Evolutionary conservation across 176 grass and related monocot species (phyloP).

Genomic region (Oryza coarctata): DNA sequence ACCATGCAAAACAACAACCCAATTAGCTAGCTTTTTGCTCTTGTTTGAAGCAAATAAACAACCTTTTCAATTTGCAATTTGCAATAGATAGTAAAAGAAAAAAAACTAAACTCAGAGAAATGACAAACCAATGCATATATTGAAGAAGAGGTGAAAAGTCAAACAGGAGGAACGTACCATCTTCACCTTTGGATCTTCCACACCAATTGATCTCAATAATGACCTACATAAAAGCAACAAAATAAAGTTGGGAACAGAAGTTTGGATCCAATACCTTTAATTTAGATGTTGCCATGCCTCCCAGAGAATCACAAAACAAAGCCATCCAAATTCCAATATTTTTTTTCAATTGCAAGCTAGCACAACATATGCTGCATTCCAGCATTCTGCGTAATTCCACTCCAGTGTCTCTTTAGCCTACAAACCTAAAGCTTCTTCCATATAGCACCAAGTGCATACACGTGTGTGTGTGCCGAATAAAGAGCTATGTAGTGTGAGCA

Average conservation of each 20-base stretch:
- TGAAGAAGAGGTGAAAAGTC: conserved; percentile 1
- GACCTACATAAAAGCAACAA: conserved; percentile 26
- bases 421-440: neutral
- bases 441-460: neutral
- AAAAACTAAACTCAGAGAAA: neutral
- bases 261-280: neutral
- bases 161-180: conserved; percentile 35
- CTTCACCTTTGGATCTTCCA: conserved; percentile 55
- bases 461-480: neutral
- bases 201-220: conserved; percentile 52
- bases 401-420: neutral
- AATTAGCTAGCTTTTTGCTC: neutral
- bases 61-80: neutral
- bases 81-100: conserved; percentile 11
- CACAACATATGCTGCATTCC: neutral
- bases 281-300: neutral
- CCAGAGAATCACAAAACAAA: neutral
- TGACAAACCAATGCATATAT: neutral
- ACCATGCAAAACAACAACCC: neutral
- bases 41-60: conserved; percentile 1
- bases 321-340: neutral
- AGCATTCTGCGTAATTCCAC: neutral
- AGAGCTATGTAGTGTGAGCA: neutral
- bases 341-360: neutral
- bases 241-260: conserved; percentile 3